A percentile compares a stretch with the other conserved stretches of the same genome.
Evolutionary conservation across 306 rosid species (phyloP).

Genomic region (Oxytropis ochrocephala): DNA sequence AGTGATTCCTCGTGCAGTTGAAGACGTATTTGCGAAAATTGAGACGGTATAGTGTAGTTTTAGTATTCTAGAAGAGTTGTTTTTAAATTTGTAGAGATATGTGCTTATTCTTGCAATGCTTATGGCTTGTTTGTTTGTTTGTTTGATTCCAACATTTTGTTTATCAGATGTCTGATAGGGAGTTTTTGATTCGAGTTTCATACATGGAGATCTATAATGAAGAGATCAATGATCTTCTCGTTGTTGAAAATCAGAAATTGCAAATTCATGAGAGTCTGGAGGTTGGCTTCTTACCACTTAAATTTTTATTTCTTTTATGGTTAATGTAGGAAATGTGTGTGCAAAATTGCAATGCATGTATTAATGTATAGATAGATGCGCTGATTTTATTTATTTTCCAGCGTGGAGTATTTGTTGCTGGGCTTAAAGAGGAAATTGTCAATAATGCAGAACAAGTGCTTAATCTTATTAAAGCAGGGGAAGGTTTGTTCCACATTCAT

Average conservation of each 20-base stretch:
- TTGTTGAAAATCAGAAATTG: conserved; percentile 80
- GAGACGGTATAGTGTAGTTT: conserved; percentile 37
- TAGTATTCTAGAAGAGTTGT: background rate
- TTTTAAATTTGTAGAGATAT: background rate
- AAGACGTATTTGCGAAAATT: conserved; percentile 70
- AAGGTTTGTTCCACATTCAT: conserved; percentile 51
- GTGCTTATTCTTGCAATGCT: background rate
- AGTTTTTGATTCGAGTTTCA: conserved; percentile 84
- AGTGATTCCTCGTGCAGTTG: conserved; percentile 68
- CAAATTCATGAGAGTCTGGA: conserved; percentile 96
- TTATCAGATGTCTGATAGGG: conserved; percentile 62
- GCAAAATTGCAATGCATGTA: background rate
- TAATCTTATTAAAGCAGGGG: conserved; percentile 71
- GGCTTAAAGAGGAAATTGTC: conserved; percentile 83
- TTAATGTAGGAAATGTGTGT: background rate
- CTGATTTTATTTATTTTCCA: conserved; percentile 32
- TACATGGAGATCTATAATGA: conserved; percentile 97
- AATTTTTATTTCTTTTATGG: background rate
- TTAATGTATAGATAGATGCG: background rate
- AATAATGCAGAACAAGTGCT: conserved; percentile 74
- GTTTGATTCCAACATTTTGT: background rate
- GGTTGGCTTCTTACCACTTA: conserved; percentile 34
- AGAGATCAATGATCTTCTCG: conserved; percentile 84
- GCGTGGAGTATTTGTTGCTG: conserved; percentile 97
- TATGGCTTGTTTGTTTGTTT: background rate